Conservation (phyloP, 1,284 basidiomycete species). For the Meripilus lineatus region DNA sequence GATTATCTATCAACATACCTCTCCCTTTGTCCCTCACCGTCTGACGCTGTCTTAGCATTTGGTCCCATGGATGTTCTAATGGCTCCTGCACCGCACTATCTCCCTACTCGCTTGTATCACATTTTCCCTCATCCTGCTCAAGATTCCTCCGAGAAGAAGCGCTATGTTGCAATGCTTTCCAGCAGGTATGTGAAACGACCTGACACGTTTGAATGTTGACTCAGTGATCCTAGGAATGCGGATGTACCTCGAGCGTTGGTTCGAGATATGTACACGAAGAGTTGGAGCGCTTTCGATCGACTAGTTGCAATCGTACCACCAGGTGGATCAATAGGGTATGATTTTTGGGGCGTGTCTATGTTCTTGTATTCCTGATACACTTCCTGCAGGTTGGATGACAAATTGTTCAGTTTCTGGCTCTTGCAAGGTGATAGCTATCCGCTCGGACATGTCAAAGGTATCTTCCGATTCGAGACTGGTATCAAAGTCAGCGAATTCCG, state of each 20-base stretch:
- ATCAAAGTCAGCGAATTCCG: conserved; percentile 81
- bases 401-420: conserved; percentile 83
- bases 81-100: conserved; percentile 65
- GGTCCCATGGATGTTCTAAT: conserved; percentile 76
- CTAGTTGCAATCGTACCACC: conserved; percentile 81
- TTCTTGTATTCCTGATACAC: conserved; percentile 5
- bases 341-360: conserved; percentile 7
- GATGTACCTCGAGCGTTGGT: conserved; percentile 81
- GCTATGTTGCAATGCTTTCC: conserved; percentile 64
- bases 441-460: conserved; percentile 75
- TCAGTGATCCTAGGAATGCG: conserved; percentile 55
- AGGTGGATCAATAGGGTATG: conserved; percentile 80
- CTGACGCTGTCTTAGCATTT: conserved; percentile 69
- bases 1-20: conserved; percentile 73
- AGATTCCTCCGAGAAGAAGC: conserved; percentile 62
- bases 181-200: conserved; percentile 62
- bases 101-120: conserved; percentile 65
- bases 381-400: conserved; percentile 70
- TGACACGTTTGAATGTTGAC: no score
- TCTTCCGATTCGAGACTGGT: conserved; percentile 80
- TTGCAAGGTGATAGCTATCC: conserved; percentile 72
- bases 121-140: conserved; percentile 76
- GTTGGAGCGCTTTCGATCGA: conserved; percentile 83
- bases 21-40: conserved; percentile 62
- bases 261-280: conserved; percentile 85